These are phyloP conservation scores for Mucor lusitanicus DNA, from an alignment of 371 early-diverging fungal genomes.

Conservation along the genomic window DNA sequence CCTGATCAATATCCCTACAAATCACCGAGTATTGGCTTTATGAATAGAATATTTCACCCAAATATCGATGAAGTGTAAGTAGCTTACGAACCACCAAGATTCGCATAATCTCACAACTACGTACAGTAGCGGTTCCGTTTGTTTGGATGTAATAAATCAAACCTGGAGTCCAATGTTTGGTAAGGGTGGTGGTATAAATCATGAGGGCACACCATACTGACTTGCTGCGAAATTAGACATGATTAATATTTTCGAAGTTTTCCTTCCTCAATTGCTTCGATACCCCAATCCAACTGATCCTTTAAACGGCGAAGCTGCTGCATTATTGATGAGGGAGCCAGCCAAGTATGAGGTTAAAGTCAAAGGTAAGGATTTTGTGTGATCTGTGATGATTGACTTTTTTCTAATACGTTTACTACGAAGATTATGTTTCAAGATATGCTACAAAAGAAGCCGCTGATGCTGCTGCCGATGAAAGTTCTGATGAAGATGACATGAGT, in stretches of 20 bases:
- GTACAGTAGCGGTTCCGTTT: slow-evolving; percentile 95
- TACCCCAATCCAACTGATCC: slow-evolving; percentile 99
- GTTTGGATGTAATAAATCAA: slow-evolving; percentile 99
- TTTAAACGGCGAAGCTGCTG: slow-evolving; percentile 99
- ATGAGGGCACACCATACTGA: neutral
- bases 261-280: slow-evolving; percentile 96
- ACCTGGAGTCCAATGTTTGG: slow-evolving; percentile 99
- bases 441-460: slow-evolving; percentile 91
- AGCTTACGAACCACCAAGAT: neutral
- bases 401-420: neutral
- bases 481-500: slow-evolving; percentile 77
- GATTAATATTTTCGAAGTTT: slow-evolving; percentile 98
- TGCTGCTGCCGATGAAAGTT: slow-evolving; percentile 75
- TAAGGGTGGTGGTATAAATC: slow-evolving; percentile 24
- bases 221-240: slow-evolving; percentile 63
- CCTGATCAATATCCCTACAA: slow-evolving; percentile 99
- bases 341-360: slow-evolving; percentile 93
- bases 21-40: slow-evolving; percentile 99
- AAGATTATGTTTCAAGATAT: slow-evolving; percentile 84
- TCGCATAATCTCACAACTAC: neutral
- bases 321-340: slow-evolving; percentile 94
- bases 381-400: neutral
- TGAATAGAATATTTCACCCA: slow-evolving; percentile 99
- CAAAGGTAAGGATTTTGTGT: slow-evolving; percentile 63
- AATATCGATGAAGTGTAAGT: slow-evolving; percentile 98